Evolutionary conservation across 2,329 filamentous ascomycete species (phyloP), one percentile per base, ranked within the genome.

Genomic region (Paraphaeosphaeria minitans): DNA sequence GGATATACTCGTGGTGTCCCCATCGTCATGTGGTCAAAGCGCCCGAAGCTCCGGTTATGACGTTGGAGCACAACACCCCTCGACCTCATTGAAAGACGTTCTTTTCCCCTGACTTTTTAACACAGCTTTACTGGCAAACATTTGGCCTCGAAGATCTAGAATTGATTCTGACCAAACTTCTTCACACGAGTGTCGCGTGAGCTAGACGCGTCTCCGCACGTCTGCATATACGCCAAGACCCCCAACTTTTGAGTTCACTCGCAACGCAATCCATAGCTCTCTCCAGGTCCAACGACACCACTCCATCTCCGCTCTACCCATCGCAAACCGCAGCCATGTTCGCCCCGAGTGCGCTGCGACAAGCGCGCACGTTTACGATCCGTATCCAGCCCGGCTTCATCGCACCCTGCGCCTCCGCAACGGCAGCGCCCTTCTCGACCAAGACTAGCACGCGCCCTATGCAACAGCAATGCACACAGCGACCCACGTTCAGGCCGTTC

Each of bases 301-400:
- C 46, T 22, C 49, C 52, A 56, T 59, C 58, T 60, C 58, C 54
- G 54, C 61, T 61, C 57, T 51, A 39, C 50, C 27, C 43, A 37
- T 41, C 16, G 37, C 24, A 33, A 53, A 41, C 55, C 49, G 37
- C 51, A 52, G 67, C 48, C 33, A 76, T 77, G 73, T 71, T 76
- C 53, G 59, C 65, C 50, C 62, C 71, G 53, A 73, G 67, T 56
- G 65, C 68, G 31, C 60, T 77, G 33, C 73, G 69, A 56, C 70
- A 73, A 6, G 67, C 69, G 53, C 59, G 72, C 65, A 67, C 67
- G 35, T 71, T 75, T 48, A 66, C 64, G 22, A 57, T 62, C 54
- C 70, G 73, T 42, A 63, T 72, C 39, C 66, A 71, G 35, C 70
- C 72, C 42, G 62, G 66, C 14, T 60, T 70, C 39, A 56, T 72